These are phyloP conservation scores for Axilococcus clingmanii DNA, from an alignment of 139 green algal genomes.

Conservation along the genomic window DNA sequence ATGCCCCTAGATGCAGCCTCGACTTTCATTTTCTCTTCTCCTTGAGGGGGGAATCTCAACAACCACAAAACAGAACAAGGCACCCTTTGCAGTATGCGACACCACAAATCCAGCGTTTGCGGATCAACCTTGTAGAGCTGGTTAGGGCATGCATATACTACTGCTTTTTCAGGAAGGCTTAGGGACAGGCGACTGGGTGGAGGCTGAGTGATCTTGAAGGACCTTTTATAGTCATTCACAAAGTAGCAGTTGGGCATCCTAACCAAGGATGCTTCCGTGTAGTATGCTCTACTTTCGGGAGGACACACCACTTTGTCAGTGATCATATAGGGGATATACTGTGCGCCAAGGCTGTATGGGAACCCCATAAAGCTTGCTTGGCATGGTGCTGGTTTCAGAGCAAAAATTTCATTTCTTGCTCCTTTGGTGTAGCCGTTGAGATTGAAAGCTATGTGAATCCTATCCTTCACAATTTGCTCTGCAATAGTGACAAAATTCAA, in stretches of 20 bases:
- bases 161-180: conserved; percentile 54
- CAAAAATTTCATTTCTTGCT: conserved; percentile 90
- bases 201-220: conserved; percentile 29
- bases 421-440: conserved; percentile 92
- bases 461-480: conserved; percentile 45
- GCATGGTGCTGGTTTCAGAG: conserved; percentile 69
- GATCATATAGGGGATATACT: conserved; percentile 77
- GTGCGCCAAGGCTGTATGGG: conserved; percentile 70
- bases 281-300: conserved; percentile 51
- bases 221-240: conserved; percentile 87
- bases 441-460: conserved; percentile 74
- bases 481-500: conserved; percentile 47
- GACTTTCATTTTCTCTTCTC: conserved; percentile 41
- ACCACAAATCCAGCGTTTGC: conserved; percentile 74
- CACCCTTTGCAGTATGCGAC: conserved; percentile 60
- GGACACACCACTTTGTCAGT: conserved; percentile 63
- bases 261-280: conserved; percentile 71
- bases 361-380: conserved; percentile 85
- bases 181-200: conserved; percentile 29
- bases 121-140: conserved; percentile 91
- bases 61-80: conserved; percentile 78
- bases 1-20: conserved; percentile 45
- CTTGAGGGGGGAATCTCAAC: conserved; percentile 77
- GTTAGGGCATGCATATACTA: conserved; percentile 79
- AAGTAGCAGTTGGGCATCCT: conserved; percentile 91